Percentiles rank a stretch among this genome's conserved stretches.
These are phyloP conservation scores for Paramecium pentaurelia DNA, from an alignment of 73 alveolate genomes.

Conservation along the genomic window DNA sequence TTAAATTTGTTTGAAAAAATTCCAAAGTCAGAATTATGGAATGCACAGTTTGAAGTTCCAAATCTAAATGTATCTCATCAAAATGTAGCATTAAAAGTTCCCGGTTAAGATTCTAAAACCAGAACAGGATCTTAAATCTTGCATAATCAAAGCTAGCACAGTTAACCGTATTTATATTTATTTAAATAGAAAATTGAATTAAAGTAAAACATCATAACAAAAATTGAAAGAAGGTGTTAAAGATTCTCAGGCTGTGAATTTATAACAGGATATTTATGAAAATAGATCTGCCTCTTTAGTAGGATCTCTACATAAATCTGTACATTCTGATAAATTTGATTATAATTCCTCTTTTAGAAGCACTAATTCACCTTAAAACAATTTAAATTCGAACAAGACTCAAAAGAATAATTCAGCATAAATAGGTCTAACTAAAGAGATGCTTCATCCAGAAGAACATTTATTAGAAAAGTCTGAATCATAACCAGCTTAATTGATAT, in stretches of 20 bases:
- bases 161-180: background rate
- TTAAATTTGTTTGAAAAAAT: conserved; percentile 49
- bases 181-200: background rate
- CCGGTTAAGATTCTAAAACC: conserved; percentile 14
- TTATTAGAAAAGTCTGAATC: background rate
- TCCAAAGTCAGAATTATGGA: conserved; percentile 38
- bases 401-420: background rate
- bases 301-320: conserved; percentile 22
- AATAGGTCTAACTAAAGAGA: conserved; percentile 17
- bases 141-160: background rate
- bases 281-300: background rate
- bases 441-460: conserved; percentile 30
- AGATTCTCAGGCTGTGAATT: background rate
- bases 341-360: background rate
- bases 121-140: conserved; percentile 2
- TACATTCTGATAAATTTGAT: conserved; percentile 4
- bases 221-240: background rate
- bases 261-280: background rate
- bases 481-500: background rate
- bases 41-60: conserved; percentile 56
- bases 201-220: background rate
- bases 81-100: background rate
- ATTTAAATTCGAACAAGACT: background rate
- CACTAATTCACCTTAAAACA: background rate
- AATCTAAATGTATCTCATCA: conserved; percentile 8